Conservation (phyloP, 345 rosid genomes). For the Euphorbia pulcherrima region DNA sequence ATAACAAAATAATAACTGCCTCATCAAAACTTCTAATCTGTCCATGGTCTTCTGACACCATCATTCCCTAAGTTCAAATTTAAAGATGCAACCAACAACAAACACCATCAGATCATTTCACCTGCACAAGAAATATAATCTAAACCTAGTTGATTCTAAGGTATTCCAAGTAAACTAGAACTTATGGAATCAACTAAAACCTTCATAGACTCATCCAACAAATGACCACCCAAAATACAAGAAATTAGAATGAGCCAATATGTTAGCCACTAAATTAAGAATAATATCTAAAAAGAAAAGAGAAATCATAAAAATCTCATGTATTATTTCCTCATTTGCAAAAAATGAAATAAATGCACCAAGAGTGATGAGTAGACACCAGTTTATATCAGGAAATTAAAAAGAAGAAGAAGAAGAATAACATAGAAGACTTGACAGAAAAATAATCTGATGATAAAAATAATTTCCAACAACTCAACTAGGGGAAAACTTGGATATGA, state of each 20-base stretch:
- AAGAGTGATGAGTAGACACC: background rate
- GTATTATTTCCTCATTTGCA: background rate
- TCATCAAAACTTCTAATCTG: slow-evolving; percentile 37
- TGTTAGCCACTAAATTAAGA: background rate
- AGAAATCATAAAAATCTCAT: background rate
- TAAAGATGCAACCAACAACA: slow-evolving; percentile 19
- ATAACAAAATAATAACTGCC: slow-evolving; percentile 3
- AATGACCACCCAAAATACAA: slow-evolving; percentile 4
- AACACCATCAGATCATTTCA: slow-evolving; percentile 30
- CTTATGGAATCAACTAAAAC: slow-evolving; percentile 13
- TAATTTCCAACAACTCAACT: no score
- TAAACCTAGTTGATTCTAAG: slow-evolving; percentile 48
- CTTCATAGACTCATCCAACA: slow-evolving; percentile 15
- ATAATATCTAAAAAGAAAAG: no score
- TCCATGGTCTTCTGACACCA: slow-evolving; percentile 32
- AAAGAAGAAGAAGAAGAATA: background rate
- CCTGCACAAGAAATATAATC: slow-evolving; percentile 63
- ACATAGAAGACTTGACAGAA: background rate
- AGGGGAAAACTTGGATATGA: background rate
- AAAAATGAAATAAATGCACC: background rate
- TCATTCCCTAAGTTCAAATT: slow-evolving; percentile 23
- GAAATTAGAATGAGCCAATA: background rate
- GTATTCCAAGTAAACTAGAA: slow-evolving; percentile 22
- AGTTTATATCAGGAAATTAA: background rate
- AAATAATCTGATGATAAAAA: background rate